These are phyloP conservation scores for Teratosphaeria pseudoeucalypti DNA, from an alignment of 2,329 filamentous ascomycete genomes.

Conservation along the genomic window DNA sequence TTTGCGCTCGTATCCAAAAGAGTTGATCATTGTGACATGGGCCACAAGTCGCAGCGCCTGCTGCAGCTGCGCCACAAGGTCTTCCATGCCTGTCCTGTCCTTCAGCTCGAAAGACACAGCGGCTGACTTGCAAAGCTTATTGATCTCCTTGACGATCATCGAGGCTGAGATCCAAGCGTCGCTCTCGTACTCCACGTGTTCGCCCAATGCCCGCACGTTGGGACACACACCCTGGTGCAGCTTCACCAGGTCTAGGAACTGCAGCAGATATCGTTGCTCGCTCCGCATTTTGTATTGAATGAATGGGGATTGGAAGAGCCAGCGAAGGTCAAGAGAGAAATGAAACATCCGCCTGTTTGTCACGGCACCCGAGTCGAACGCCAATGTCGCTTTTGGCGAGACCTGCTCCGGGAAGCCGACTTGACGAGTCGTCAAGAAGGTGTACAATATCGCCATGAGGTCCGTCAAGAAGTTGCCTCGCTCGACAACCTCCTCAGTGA, in stretches of 20 bases:
- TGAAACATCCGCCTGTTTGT: conserved; percentile 95
- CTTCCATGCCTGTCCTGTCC: conserved; percentile 26
- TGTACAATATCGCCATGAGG: conserved; percentile 91
- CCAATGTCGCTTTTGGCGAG: conserved; percentile 72
- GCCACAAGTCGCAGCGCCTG: conserved; percentile 64
- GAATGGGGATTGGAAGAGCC: conserved; percentile 77
- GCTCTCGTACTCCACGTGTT: conserved; percentile 96
- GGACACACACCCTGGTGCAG: conserved; percentile 95
- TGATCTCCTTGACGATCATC: conserved; percentile 88
- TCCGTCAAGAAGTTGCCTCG: conserved; percentile 93
- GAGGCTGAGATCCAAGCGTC: conserved; percentile 97
- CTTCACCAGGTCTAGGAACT: conserved; percentile 92
- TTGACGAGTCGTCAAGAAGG: conserved; percentile 90
- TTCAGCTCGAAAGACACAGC: conserved; percentile 70
- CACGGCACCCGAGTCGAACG: conserved; percentile 88
- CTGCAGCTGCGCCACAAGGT: conserved; percentile 54
- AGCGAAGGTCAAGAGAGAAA: conserved; percentile 91
- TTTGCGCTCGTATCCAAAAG: conserved; percentile 74
- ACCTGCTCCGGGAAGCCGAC: conserved; percentile 90
- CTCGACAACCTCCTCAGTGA: conserved; percentile 90
- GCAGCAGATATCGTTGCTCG: conserved; percentile 78
- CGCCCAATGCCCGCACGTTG: conserved; percentile 80
- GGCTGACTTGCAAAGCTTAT: conserved; percentile 79
- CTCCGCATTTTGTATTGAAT: conserved; percentile 75
- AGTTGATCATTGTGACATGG: conserved; percentile 78